These are phyloP conservation scores for Ascocoryne sarcoides DNA, from an alignment of 2,329 filamentous ascomycete genomes.

Conservation along the genomic window DNA sequence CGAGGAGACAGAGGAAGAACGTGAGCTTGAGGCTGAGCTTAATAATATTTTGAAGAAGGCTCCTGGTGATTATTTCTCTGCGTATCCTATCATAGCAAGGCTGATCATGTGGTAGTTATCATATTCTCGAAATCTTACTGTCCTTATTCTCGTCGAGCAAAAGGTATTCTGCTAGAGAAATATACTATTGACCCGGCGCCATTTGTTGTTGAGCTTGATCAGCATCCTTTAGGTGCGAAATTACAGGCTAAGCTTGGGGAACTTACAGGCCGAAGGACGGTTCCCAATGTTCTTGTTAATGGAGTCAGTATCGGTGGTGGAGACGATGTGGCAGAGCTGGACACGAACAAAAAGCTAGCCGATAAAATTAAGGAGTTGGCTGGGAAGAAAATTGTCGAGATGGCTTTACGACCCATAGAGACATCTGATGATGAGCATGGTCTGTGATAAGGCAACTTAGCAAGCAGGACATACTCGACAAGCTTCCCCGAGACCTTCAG, in stretches of 20 bases:
- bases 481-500: background rate
- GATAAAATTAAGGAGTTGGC: constrained; percentile 66
- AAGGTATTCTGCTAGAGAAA: constrained; percentile 71
- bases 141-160: constrained; percentile 76
- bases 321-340: constrained; percentile 72
- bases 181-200: constrained; percentile 78
- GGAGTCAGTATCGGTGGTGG: constrained; percentile 84
- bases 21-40: constrained; percentile 61
- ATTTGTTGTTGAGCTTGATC: constrained; percentile 83
- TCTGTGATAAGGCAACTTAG: constrained; percentile 1
- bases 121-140: constrained; percentile 97
- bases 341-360: constrained; percentile 56
- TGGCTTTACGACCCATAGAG: constrained; percentile 10
- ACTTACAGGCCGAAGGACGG: constrained; percentile 73
- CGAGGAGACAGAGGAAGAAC: constrained; percentile 48
- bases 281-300: constrained; percentile 86
- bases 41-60: constrained; percentile 74
- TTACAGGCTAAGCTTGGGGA: constrained; percentile 65
- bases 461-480: background rate
- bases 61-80: constrained; percentile 48
- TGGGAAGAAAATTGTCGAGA: constrained; percentile 44
- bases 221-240: constrained; percentile 62
- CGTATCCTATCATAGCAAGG: background rate
- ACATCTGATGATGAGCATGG: constrained; percentile 9
- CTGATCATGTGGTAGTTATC: constrained; percentile 52